Evolutionary conservation across 495 filamentous ascomycete genomes (phyloP), one percentile per base, ranked within the genome.

Genomic region (Haplographium delicatum): DNA sequence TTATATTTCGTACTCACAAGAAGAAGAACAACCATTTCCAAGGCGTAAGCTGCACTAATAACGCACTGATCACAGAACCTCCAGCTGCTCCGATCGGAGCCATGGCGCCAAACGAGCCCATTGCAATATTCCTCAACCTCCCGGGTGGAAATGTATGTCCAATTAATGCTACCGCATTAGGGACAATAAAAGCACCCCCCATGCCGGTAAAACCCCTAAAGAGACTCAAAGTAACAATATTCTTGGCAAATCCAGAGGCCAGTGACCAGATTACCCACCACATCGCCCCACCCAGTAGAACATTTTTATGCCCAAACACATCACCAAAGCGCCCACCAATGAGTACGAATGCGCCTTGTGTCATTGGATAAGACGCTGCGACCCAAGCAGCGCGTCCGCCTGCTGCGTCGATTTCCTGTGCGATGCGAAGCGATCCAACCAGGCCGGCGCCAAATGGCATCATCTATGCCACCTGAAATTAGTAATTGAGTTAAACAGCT

Each of bases 21-120:
- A n/a, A n/a, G n/a, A n/a, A 86, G 56, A 76, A 86, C 0, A 75
- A 67, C 85, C 84, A 88, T 1, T 76, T 79, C 85, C 83, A 88
- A 74, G 75, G 81, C 2, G 67, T 71, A 10, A 68, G 51, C 25
- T 77, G 64, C 5, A 78, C 68, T 4, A 83, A 76, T 3, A 85
- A 40, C 0, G 65, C 63, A 0, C 70, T 64, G 47, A 84, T 76
- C 0, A 74, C 60, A 1, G 65, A 65, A 0, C 81, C 83, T 1
- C 79, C 7, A 2, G 79, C 55, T 20, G 62, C 68, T 0, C 84
- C 81, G 4, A 59, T 67, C 0, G 83, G 84, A 0, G 82, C 82
- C 33, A 69, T 70, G 1, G 78, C 81, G 3, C 82, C 84, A 53
- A 86, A 86, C 5, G 82, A 34, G 0, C 75, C 67, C 54, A 88